Conservation (phyloP, 2,329 filamentous ascomycete genomes). For the Tolypocladium guangdongense region DNA sequence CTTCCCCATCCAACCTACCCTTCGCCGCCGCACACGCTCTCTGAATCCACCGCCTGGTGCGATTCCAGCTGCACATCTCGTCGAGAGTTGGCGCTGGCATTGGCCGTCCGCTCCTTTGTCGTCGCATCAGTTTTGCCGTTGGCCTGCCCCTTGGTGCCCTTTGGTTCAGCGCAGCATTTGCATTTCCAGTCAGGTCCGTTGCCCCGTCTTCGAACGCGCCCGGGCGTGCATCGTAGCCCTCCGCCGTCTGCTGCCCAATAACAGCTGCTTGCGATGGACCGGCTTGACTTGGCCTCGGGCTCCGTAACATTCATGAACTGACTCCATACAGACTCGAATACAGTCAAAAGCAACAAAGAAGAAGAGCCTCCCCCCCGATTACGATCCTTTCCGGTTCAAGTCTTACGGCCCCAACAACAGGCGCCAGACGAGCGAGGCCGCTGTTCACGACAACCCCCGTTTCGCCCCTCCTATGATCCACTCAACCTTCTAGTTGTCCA, state of each 20-base stretch:
- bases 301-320: not conserved
- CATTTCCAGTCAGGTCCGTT: conserved; percentile 10
- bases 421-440: not conserved
- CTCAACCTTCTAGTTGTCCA: conserved; percentile 24
- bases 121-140: conserved; percentile 17
- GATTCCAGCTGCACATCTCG: conserved; percentile 44
- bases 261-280: not conserved
- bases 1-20: conserved; percentile 3
- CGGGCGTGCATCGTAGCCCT: not conserved
- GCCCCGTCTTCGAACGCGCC: conserved; percentile 7
- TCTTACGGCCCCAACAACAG: not conserved
- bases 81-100: conserved; percentile 44
- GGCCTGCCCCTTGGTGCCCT: conserved; percentile 10
- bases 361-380: not conserved
- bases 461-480: conserved; percentile 27
- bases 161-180: conserved; percentile 13
- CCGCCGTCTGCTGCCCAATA: not conserved
- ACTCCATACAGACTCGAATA: not conserved
- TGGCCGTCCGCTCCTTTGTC: conserved; percentile 47
- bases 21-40: conserved; percentile 5
- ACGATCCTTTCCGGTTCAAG: not conserved
- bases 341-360: not conserved
- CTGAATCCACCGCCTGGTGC: conserved; percentile 29
- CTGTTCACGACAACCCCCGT: not conserved
- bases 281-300: not conserved